A percentile compares a stretch with the other conserved stretches of the same genome.
Evolutionary conservation across 75 land plant genomes (phyloP).

Genomic region (Sequoia sempervirens): DNA sequence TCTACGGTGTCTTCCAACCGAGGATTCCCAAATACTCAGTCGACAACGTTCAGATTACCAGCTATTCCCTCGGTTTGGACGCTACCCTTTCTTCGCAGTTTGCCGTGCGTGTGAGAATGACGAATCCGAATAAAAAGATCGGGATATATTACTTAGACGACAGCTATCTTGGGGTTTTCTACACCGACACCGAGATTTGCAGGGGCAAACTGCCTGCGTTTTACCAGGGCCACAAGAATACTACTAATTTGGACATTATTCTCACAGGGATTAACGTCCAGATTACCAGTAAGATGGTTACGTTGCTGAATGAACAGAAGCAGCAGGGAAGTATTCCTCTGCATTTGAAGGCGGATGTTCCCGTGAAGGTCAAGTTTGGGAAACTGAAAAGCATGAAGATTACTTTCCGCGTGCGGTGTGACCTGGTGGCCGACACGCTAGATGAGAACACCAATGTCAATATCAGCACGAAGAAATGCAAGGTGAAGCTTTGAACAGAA

Average conservation of each 20-base stretch:
- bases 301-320: conserved; percentile 34
- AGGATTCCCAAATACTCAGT: conserved; percentile 57
- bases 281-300: conserved; percentile 20
- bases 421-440: conserved; percentile 46
- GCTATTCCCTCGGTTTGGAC: conserved; percentile 20
- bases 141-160: conserved; percentile 70
- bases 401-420: conserved; percentile 29
- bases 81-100: conserved; percentile 41
- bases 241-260: conserved; percentile 32
- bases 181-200: conserved; percentile 34
- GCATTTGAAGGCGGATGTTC: conserved; percentile 34
- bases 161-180: conserved; percentile 43
- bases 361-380: conserved; percentile 46
- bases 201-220: conserved; percentile 58
- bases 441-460: conserved; percentile 28
- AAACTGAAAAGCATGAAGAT: conserved; percentile 37
- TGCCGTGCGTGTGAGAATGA: conserved; percentile 46
- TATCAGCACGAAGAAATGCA: conserved; percentile 36
- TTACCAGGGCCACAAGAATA: conserved; percentile 81
- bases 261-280: conserved; percentile 23
- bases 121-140: conserved; percentile 79
- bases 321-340: conserved; percentile 43
- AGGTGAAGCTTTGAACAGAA: conserved; percentile 14
- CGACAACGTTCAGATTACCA: conserved; percentile 29
- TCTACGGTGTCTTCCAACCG: conserved; percentile 44